Evolutionary conservation across 352 stramenopile species (phyloP), one percentile per base, ranked within the genome.

Genomic region (Phytophthora citrophthora): DNA sequence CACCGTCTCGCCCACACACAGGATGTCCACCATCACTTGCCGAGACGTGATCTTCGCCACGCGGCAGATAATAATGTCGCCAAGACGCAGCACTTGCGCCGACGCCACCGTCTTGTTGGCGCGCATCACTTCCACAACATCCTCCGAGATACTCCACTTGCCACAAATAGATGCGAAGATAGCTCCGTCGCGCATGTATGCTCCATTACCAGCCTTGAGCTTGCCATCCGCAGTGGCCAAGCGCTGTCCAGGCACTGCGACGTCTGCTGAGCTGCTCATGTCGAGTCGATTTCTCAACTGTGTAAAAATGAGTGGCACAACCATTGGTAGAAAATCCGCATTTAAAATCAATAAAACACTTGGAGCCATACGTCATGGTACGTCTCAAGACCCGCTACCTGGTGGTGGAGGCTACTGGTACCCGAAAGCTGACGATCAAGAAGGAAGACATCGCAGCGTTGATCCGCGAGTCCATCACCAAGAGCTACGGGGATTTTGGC

Each of bases 301-400:
- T 38, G 36, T 62, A 12, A 64, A 45, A 34, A 27, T 50, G 51
- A 52, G 43, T 74, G 36, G 27, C n/a, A n/a, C 16, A 20, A 16
- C 39, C 16, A 38, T 38, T 34, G 23, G 24, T 29, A 24, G 44
- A 38, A 24, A 48, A 32, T 48, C 5, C 20, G 20, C 41, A 48
- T 32, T 18, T 11, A 48, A 48, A 48, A 20, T 20, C 1, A 20
- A 48, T 18, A 16, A 3, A 18, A 48, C 10, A 48, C 7, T 48
- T 10, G 10, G 41, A 48, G 10, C 18, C 18, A 48, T 18, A 38
- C 13, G 24, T 59, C 9, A 93, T 93, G 84, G 84, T 93, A 57
- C 80, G 84, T 8, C 81, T 91, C 15, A 93, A 93, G 72, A 91
- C 82, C 13, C 80, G 82, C 13, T 93, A 91, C 68, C 45, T 93